A percentile compares a stretch with the other conserved stretches of the same genome.
Evolutionary conservation across 139 green algal species (phyloP).

Genomic region (Chlamydomonas incerta): DNA sequence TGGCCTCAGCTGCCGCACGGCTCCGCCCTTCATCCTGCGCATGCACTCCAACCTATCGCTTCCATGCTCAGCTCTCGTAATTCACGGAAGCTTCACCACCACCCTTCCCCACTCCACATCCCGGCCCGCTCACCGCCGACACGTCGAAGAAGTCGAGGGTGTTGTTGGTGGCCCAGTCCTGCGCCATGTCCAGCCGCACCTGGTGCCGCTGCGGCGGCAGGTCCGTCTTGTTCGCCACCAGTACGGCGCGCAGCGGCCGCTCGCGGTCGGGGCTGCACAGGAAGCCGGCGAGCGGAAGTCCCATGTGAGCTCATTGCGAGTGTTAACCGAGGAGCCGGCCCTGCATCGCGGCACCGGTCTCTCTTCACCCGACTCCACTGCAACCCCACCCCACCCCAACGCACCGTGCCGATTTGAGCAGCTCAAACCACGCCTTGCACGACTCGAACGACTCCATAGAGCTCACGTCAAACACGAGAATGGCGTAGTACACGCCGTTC

Average conservation of each 20-base stretch:
- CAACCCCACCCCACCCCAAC: neutral
- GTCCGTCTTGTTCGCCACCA: constrained; percentile 62
- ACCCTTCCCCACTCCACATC: too few relatives aligned
- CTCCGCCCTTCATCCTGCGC: too few relatives aligned
- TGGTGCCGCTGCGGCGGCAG: constrained; percentile 51
- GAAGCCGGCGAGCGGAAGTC: neutral
- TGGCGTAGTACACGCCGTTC: constrained; percentile 66
- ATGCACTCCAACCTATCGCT: too few relatives aligned
- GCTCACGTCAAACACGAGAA: constrained; percentile 60
- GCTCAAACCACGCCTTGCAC: constrained; percentile 57
- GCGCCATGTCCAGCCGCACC: constrained; percentile 42
- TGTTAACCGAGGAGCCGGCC: too few relatives aligned
- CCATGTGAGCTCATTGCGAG: neutral
- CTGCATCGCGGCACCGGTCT: too few relatives aligned
- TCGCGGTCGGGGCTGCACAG: constrained; percentile 50
- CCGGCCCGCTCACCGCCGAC: neutral
- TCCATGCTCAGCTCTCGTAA: too few relatives aligned
- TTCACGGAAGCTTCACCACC: too few relatives aligned
- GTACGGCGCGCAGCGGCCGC: constrained; percentile 48
- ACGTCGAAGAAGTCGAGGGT: constrained; percentile 61
- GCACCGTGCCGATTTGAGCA: constrained; percentile 55
- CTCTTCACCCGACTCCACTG: too few relatives aligned
- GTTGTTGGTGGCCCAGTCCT: constrained; percentile 59
- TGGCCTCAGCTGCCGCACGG: too few relatives aligned
- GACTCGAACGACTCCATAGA: constrained; percentile 54